These are phyloP conservation scores for Scolecobasidium constrictum DNA, from an alignment of 2,329 filamentous ascomycete species.

Conservation along the genomic window DNA sequence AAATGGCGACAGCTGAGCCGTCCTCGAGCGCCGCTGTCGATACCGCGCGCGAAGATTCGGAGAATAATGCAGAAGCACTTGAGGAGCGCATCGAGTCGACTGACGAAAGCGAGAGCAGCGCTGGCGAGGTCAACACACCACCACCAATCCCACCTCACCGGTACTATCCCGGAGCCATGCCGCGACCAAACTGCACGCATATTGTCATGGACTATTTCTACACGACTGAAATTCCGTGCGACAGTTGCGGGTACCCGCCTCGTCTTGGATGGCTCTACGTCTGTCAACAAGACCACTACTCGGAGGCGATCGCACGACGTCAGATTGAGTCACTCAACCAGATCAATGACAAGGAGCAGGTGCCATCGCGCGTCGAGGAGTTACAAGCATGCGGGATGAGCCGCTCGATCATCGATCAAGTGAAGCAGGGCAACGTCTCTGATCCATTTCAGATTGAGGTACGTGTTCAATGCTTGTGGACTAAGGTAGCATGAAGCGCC, in stretches of 20 bases:
- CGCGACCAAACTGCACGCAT: constrained; percentile 46
- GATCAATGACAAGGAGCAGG: neutral
- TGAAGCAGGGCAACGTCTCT: constrained; percentile 18
- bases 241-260: constrained; percentile 44
- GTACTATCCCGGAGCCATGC: neutral
- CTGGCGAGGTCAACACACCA: no score
- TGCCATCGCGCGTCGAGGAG: constrained; percentile 1
- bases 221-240: constrained; percentile 40
- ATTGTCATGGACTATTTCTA: constrained; percentile 57
- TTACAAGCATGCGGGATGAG: constrained; percentile 21
- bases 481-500: no score
- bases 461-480: constrained; percentile 21
- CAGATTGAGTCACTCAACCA: neutral
- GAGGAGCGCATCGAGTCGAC: no score
- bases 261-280: constrained; percentile 62
- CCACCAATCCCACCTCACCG: neutral
- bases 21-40: no score
- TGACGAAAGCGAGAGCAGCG: no score
- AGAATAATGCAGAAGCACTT: no score
- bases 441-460: neutral
- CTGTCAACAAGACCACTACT: constrained; percentile 51
- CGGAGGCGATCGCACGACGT: neutral
- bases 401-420: constrained; percentile 22
- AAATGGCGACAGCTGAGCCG: no score
- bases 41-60: no score